Conservation (phyloP, 192 early-diverging fungal species). For the Rhizophagus prolifer region DNA sequence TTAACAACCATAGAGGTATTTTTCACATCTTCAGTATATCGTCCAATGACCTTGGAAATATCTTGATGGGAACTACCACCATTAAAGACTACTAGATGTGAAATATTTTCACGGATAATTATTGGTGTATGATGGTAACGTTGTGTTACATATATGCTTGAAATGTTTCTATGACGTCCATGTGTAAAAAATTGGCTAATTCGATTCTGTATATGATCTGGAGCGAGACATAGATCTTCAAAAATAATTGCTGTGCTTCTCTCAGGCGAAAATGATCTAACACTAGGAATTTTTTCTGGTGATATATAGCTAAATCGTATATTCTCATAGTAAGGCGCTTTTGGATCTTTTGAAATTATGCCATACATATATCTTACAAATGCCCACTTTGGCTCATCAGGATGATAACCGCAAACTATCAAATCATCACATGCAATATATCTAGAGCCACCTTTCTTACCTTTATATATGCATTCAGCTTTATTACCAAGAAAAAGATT, state of each 20-base stretch:
- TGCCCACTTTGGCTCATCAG: constrained; percentile 13
- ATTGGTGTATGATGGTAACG: too few species aligned
- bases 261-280: neutral
- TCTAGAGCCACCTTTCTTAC: too few species aligned
- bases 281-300: neutral
- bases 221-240: neutral
- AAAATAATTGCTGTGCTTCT: neutral
- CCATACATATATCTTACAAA: constrained; percentile 22
- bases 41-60: neutral
- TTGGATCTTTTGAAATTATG: constrained; percentile 4
- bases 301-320: constrained; percentile 5
- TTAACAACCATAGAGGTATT: neutral
- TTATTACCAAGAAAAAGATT: too few species aligned
- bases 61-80: neutral
- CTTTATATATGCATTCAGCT: too few species aligned
- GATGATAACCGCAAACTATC: too few species aligned
- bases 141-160: neutral
- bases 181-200: neutral
- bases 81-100: neutral
- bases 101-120: neutral
- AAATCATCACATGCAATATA: too few species aligned
- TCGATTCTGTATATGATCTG: neutral
- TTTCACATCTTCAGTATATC: constrained; percentile 16
- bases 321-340: constrained; percentile 1
- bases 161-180: constrained; percentile 3